Evolutionary conservation across 805 yeast genomes (phyloP).

Genomic region (Candida lessepsii): DNA sequence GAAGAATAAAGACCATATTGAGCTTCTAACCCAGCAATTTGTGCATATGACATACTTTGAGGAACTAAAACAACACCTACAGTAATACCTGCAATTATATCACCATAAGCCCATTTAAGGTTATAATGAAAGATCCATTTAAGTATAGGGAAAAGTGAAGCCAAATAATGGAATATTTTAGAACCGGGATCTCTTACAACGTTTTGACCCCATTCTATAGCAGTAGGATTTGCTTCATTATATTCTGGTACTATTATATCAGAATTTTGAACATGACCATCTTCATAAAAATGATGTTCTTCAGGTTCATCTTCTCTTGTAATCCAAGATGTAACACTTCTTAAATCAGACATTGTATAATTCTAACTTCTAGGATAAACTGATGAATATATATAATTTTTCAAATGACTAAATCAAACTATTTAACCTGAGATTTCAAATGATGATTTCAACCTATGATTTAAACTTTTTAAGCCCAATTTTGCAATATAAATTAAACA

Average conservation of each 20-base stretch:
- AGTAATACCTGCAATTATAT: constrained; percentile 87
- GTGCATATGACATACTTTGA: constrained; percentile 94
- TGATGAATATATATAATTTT: too few relatives aligned
- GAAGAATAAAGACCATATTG: constrained; percentile 90
- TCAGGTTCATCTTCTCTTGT: constrained; percentile 8
- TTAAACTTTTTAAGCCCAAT: too few relatives aligned
- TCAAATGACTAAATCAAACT: too few relatives aligned
- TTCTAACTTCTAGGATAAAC: too few relatives aligned
- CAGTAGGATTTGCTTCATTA: constrained; percentile 32
- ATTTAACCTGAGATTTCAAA: too few relatives aligned
- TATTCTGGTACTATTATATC: constrained; percentile 34
- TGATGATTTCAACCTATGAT: too few relatives aligned
- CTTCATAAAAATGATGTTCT: constrained; percentile 7
- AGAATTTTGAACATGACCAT: constrained; percentile 2
- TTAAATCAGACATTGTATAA: constrained; percentile 2
- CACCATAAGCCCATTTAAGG: constrained; percentile 72
- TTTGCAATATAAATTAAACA: too few relatives aligned
- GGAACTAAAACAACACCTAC: constrained; percentile 94
- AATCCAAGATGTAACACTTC: constrained; percentile 7
- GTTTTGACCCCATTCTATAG: constrained; percentile 28
- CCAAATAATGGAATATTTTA: constrained; percentile 46
- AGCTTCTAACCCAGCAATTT: constrained; percentile 74
- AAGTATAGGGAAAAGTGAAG: constrained; percentile 73
- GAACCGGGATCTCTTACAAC: constrained; percentile 38
- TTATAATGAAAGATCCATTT: constrained; percentile 89